phyloP scores from a whole-genome alignment of 2,329 filamentous ascomycete species.

The Cladobotryum mycophilum region DNA sequence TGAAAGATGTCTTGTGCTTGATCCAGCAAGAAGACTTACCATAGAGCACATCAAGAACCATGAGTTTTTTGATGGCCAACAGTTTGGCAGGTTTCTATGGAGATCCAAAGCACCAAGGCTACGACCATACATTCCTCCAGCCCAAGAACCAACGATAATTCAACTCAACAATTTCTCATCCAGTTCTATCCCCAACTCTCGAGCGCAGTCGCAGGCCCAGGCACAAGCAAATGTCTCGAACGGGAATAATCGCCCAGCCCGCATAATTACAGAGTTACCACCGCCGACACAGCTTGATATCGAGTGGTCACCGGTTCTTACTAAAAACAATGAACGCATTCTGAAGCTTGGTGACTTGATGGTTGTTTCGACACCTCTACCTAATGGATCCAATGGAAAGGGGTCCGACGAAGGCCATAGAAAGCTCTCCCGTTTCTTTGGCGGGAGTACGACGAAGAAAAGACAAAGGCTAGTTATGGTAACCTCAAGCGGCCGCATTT shows the following conservation, averaged over 20 bases:
- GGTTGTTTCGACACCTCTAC: conserved; percentile 71
- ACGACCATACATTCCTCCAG: conserved; percentile 72
- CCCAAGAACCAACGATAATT: conserved; percentile 67
- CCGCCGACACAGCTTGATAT: conserved; percentile 97
- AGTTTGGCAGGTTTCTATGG: conserved; percentile 82
- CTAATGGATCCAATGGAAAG: conserved; percentile 67
- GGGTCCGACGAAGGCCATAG: conserved; percentile 69
- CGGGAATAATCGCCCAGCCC: conserved; percentile 55
- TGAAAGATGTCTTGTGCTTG: conserved; percentile 82
- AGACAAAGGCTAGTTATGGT: conserved; percentile 90
- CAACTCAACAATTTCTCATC: conserved; percentile 57
- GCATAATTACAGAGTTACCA: conserved; percentile 89
- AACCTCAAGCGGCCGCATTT: conserved; percentile 82
- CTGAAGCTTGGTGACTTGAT: conserved; percentile 87
- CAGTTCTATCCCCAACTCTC: conserved; percentile 21
- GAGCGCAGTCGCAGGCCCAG: conserved; percentile 26
- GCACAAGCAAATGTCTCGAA: conserved; percentile 35
- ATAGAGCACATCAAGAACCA: conserved; percentile 97
- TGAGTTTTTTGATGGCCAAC: conserved; percentile 83
- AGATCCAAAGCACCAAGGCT: conserved; percentile 81
- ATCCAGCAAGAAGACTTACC: conserved; percentile 75
- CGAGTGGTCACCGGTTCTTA: conserved; percentile 95
- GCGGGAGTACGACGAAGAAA: conserved; percentile 85
- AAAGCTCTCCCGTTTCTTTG: conserved; percentile 91
- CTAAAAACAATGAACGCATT: conserved; percentile 85